Percentiles rank a stretch among this genome's conserved stretches.
phyloP scores from a whole-genome alignment of 2,329 filamentous ascomycete genomes.

The Achaetomium macrosporum region DNA sequence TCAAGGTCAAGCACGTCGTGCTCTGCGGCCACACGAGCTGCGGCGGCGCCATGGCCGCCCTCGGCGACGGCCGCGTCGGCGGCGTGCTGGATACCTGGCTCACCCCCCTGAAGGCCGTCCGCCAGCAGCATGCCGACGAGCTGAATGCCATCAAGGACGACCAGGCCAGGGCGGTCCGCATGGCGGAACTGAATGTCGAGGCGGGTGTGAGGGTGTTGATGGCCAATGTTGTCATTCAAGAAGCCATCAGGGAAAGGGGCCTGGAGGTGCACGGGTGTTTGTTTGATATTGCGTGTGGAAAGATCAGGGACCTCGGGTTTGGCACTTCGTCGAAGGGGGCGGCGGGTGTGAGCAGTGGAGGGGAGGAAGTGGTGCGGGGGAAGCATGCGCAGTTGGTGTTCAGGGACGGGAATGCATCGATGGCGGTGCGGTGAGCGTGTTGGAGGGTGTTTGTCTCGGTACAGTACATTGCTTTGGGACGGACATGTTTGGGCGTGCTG shows the following conservation, averaged over 20 bases:
- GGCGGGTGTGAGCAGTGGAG: constrained; percentile 16
- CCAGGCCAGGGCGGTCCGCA: constrained; percentile 48
- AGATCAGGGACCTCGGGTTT: constrained; percentile 43
- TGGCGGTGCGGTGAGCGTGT: constrained; percentile 28
- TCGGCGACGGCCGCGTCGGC: constrained; percentile 42
- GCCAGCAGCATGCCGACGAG: constrained; percentile 46
- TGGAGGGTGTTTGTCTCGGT: too few relatives aligned
- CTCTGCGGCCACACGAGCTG: constrained; percentile 65
- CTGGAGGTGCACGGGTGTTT: constrained; percentile 72
- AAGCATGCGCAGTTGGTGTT: constrained; percentile 49
- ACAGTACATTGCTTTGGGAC: not conserved
- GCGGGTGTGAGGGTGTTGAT: constrained; percentile 61
- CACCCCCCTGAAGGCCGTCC: constrained; percentile 43
- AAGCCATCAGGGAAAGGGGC: constrained; percentile 64
- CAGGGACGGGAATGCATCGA: constrained; percentile 33
- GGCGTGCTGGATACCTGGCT: constrained; percentile 53
- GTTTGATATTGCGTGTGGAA: constrained; percentile 55
- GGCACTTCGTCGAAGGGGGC: constrained; percentile 31
- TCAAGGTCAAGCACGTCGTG: constrained; percentile 66
- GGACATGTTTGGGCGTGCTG: not conserved
- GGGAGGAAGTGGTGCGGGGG: constrained; percentile 37
- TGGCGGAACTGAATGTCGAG: constrained; percentile 74
- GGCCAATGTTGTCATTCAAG: constrained; percentile 62
- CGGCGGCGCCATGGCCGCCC: constrained; percentile 59
- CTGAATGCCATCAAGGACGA: constrained; percentile 49